These are phyloP conservation scores for Hericium rajendrae DNA, from an alignment of 768 basidiomycete species.

Conservation along the genomic window DNA sequence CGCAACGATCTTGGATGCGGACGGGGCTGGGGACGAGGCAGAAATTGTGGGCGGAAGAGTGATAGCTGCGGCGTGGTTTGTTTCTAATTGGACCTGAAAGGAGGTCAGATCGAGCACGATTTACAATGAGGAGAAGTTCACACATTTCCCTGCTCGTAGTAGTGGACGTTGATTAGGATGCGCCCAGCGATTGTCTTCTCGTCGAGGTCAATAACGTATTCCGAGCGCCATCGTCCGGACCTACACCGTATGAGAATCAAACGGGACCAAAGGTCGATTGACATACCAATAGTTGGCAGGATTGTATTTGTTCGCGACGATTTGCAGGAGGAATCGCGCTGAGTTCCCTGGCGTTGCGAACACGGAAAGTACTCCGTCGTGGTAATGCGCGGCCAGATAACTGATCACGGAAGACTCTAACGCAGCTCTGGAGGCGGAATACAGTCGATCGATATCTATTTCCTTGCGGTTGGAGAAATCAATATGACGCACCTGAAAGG, in stretches of 20 bases:
- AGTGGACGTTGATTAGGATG: conserved; percentile 83
- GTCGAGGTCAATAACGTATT: conserved; percentile 66
- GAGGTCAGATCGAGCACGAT: background rate
- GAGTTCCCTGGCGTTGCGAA: conserved; percentile 43
- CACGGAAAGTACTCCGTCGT: conserved; percentile 67
- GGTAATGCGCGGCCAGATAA: conserved; percentile 77
- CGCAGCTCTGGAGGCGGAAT: conserved; percentile 38
- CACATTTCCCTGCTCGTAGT: conserved; percentile 96
- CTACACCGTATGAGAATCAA: conserved; percentile 27
- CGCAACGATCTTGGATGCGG: conserved; percentile 68
- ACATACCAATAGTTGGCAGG: conserved; percentile 83
- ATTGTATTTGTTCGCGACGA: conserved; percentile 97
- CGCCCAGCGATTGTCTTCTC: conserved; percentile 56
- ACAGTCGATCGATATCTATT: background rate
- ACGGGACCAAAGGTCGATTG: background rate
- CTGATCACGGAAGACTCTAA: conserved; percentile 57
- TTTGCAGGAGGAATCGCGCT: conserved; percentile 54
- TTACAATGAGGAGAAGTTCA: conserved; percentile 14
- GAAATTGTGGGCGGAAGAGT: conserved; percentile 49
- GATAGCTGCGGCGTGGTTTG: conserved; percentile 60
- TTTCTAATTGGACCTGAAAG: conserved; percentile 78
- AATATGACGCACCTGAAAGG: conserved; percentile 52
- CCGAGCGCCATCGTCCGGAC: conserved; percentile 93
- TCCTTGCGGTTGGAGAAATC: background rate
- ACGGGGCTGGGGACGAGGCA: conserved; percentile 37